A percentile compares a stretch with the other conserved stretches of the same genome.
Conservation (phyloP, 108 stramenopile genomes). For the Cafeteria roenbergensis region DNA sequence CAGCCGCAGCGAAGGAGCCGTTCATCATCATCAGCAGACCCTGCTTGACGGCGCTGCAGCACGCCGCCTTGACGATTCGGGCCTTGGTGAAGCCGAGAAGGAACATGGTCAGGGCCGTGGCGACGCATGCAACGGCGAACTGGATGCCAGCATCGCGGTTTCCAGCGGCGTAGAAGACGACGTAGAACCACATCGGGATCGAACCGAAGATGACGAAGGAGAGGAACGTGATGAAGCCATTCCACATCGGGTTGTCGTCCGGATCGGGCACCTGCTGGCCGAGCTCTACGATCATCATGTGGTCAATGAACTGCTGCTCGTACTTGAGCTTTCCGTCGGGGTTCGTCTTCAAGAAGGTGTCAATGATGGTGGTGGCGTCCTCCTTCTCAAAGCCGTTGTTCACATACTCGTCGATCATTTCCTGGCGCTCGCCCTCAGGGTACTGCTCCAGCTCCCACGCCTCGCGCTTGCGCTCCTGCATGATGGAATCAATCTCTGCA, state of each 20-base stretch:
- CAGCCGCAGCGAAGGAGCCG: conserved; percentile 15
- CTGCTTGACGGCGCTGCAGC: background rate
- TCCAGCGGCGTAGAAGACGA: background rate
- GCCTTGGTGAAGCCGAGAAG: conserved; percentile 17
- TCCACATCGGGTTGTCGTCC: conserved; percentile 12
- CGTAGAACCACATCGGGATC: conserved; percentile 16
- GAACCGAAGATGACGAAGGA: conserved; percentile 24
- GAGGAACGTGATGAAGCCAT: conserved; percentile 24
- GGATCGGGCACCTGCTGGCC: conserved; percentile 63
- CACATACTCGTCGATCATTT: conserved; percentile 78
- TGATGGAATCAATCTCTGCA: conserved; percentile 83
- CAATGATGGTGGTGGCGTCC: conserved; percentile 67
- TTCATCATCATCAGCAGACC: conserved; percentile 18
- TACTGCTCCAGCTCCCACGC: conserved; percentile 85
- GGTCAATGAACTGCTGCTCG: conserved; percentile 87
- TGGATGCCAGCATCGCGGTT: background rate
- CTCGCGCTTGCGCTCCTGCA: conserved; percentile 70
- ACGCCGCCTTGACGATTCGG: conserved; percentile 10
- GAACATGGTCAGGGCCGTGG: conserved; percentile 20
- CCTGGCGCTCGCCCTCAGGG: conserved; percentile 76
- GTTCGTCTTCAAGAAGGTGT: conserved; percentile 26
- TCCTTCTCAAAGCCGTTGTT: conserved; percentile 54
- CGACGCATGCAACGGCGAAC: conserved; percentile 9
- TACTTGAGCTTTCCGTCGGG: conserved; percentile 59
- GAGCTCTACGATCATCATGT: conserved; percentile 92